These are phyloP conservation scores for Globisporangium acanthophoron DNA, from an alignment of 352 stramenopile species.

Conservation along the genomic window DNA sequence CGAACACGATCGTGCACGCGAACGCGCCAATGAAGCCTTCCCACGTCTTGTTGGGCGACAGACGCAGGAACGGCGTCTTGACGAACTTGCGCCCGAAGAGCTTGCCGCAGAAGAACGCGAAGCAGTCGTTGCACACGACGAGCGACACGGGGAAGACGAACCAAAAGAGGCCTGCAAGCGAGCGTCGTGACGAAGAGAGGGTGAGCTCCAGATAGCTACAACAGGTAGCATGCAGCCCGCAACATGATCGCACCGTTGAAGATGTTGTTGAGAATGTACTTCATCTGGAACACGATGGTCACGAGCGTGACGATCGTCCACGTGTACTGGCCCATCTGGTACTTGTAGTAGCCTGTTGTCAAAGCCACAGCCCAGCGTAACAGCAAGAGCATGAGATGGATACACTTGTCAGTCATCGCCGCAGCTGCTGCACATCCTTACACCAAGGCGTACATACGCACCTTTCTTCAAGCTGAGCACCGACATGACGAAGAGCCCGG, in stretches of 20 bases:
- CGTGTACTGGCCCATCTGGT: conserved; percentile 84
- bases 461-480: conserved; percentile 92
- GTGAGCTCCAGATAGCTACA: neutral
- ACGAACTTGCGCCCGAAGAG: conserved; percentile 91
- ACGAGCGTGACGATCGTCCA: conserved; percentile 95
- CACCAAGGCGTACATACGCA: conserved; percentile 11
- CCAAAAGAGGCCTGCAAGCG: conserved; percentile 86
- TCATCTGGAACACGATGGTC: conserved; percentile 96
- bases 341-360: conserved; percentile 13
- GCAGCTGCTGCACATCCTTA: too few species aligned
- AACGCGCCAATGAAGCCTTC: conserved; percentile 98
- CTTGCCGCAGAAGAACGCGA: conserved; percentile 92
- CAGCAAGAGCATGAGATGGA: too few species aligned
- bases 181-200: neutral
- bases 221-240: neutral
- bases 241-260: conserved; percentile 72
- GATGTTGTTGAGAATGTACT: conserved; percentile 96
- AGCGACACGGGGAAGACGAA: conserved; percentile 93
- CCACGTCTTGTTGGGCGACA: conserved; percentile 99
- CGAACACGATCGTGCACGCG: conserved; percentile 94
- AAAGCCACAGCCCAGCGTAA: conserved; percentile 9
- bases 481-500: conserved; percentile 93
- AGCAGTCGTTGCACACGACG: conserved; percentile 95
- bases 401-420: too few species aligned
- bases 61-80: conserved; percentile 79